These are phyloP conservation scores for Saccharomyces pastorianus DNA, from an alignment of 1,139 yeast species.

Conservation along the genomic window DNA sequence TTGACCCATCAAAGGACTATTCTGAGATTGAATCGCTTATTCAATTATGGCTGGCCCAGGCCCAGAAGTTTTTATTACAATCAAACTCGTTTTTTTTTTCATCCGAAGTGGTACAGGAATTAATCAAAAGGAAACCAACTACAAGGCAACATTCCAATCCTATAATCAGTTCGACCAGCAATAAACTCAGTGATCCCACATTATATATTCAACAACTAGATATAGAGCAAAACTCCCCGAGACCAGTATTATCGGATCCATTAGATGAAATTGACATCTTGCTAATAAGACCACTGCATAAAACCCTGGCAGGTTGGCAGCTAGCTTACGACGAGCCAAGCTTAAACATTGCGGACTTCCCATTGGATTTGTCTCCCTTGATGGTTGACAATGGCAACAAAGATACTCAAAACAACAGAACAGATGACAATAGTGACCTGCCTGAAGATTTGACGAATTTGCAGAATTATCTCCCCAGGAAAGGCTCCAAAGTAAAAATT, in stretches of 20 bases:
- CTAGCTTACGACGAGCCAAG: slow-evolving; percentile 30
- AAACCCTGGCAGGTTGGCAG: slow-evolving; percentile 23
- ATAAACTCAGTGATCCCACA: slow-evolving; percentile 5
- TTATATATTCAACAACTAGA: slow-evolving; percentile 7
- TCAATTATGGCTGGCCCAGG: slow-evolving; percentile 25
- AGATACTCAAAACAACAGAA: background rate
- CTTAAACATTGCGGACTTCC: slow-evolving; percentile 25
- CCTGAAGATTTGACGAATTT: background rate
- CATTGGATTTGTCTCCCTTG: slow-evolving; percentile 22
- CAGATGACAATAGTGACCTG: background rate
- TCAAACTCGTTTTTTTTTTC: slow-evolving; percentile 24
- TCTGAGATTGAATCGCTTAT: slow-evolving; percentile 16
- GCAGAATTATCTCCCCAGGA: background rate
- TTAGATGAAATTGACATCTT: slow-evolving; percentile 23
- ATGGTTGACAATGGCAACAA: slow-evolving; percentile 6
- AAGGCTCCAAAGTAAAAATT: slow-evolving; percentile 8
- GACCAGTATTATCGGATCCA: slow-evolving; percentile 6
- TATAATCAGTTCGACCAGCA: background rate
- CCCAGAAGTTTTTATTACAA: slow-evolving; percentile 19
- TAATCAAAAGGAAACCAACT: slow-evolving; percentile 15
- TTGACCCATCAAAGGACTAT: slow-evolving; percentile 11
- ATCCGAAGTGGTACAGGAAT: slow-evolving; percentile 18
- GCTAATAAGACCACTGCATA: slow-evolving; percentile 20
- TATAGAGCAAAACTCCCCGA: background rate
- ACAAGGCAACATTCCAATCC: slow-evolving; percentile 10